Evolutionary conservation across 208 protist species (phyloP).

Genomic region (Crithidia fasciculata): DNA sequence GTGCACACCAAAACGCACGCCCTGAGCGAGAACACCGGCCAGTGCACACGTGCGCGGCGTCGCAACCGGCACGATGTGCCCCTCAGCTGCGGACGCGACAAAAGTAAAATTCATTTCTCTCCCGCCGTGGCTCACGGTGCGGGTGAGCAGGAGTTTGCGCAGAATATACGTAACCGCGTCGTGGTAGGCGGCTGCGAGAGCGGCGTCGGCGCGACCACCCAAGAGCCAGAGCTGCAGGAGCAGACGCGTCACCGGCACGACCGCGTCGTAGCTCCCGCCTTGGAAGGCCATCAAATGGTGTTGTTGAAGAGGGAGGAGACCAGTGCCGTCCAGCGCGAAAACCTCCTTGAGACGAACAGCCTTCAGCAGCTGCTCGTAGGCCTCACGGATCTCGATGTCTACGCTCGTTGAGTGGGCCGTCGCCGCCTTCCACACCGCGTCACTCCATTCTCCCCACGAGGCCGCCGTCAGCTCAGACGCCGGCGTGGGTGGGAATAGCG

Average conservation of each 20-base stretch:
- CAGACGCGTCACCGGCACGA: slow-evolving; percentile 27
- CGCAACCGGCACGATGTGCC: slow-evolving; percentile 19
- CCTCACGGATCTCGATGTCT: not conserved
- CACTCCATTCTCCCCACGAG: slow-evolving; percentile 26
- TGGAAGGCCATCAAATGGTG: slow-evolving; percentile 17
- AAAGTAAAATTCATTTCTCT: slow-evolving; percentile 40
- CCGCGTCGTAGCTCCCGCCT: slow-evolving; percentile 25
- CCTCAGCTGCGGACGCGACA: slow-evolving; percentile 19
- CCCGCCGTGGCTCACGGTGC: slow-evolving; percentile 15
- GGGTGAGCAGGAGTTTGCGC: slow-evolving; percentile 31
- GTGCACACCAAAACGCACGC: slow-evolving; percentile 37
- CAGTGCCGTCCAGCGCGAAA: not conserved
- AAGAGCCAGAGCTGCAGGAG: slow-evolving; percentile 41
- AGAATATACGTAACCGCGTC: slow-evolving; percentile 21
- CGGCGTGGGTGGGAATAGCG: not conserved
- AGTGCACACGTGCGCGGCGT: slow-evolving; percentile 33
- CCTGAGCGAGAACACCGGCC: slow-evolving; percentile 29
- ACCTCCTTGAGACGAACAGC: slow-evolving; percentile 3
- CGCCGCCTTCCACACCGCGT: slow-evolving; percentile 6
- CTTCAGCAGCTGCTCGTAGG: slow-evolving; percentile 10
- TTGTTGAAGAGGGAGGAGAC: slow-evolving; percentile 1
- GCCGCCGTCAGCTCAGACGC: not conserved
- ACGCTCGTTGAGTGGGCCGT: not conserved
- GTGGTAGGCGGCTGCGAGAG: slow-evolving; percentile 31
- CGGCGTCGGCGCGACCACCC: slow-evolving; percentile 13